phyloP scores from a whole-genome alignment of 192 early-diverging fungal species.

The Coemansia asiatica region DNA sequence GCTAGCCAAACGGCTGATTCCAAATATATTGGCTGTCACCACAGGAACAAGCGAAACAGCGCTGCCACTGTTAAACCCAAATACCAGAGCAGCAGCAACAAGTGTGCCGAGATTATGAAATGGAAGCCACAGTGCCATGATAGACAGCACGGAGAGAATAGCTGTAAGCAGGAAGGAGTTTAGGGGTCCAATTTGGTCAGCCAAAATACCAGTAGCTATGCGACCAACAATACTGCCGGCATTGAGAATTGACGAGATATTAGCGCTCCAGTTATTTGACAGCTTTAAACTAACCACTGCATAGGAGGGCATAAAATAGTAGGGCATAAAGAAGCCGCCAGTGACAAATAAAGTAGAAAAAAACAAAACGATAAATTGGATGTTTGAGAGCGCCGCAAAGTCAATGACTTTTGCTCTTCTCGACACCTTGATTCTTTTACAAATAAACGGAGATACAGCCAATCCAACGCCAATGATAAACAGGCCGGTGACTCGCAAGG shows the following conservation, averaged over 20 bases:
- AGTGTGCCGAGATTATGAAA: slow-evolving; percentile 20
- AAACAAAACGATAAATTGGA: slow-evolving; percentile 28
- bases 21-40: slow-evolving; percentile 31
- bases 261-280: slow-evolving; percentile 24
- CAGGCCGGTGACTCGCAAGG: slow-evolving; percentile 70
- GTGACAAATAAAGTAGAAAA: slow-evolving; percentile 19
- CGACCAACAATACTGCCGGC: slow-evolving; percentile 29
- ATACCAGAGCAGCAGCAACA: slow-evolving; percentile 21
- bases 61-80: slow-evolving; percentile 29
- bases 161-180: slow-evolving; percentile 22
- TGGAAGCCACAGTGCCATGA: slow-evolving; percentile 37
- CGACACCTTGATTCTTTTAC: slow-evolving; percentile 19
- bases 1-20: slow-evolving; percentile 29
- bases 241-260: slow-evolving; percentile 38
- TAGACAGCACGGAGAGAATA: slow-evolving; percentile 5
- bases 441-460: slow-evolving; percentile 18
- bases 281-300: slow-evolving; percentile 1
- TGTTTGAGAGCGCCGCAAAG: slow-evolving; percentile 14
- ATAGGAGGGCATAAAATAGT: slow-evolving; percentile 38
- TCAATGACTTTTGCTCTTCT: slow-evolving; percentile 29
- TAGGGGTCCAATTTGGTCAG: slow-evolving; percentile 23
- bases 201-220: slow-evolving; percentile 20
- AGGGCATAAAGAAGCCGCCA: slow-evolving; percentile 35
- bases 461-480: slow-evolving; percentile 30
- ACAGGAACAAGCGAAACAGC: slow-evolving; percentile 31